These are phyloP conservation scores for Wallacemonas collosoma DNA, from an alignment of 208 protist species.

Conservation along the genomic window DNA sequence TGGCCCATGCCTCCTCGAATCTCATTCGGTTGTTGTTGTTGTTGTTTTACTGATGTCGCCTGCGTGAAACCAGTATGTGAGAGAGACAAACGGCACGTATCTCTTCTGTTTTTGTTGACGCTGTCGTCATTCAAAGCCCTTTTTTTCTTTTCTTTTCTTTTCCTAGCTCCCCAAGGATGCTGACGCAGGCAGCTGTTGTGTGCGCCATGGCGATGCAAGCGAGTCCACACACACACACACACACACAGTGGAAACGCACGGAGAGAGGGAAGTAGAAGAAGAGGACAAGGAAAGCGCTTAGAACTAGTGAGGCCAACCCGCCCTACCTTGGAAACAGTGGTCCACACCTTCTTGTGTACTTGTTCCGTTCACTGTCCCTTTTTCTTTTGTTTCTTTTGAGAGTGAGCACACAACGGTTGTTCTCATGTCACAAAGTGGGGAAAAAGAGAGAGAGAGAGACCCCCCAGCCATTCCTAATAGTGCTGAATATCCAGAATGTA, in stretches of 20 bases:
- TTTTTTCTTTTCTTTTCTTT: too few species aligned
- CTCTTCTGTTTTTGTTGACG: not conserved
- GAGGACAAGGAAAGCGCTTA: conserved; percentile 2
- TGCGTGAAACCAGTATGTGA: not conserved
- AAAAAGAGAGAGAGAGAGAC: conserved; percentile 9
- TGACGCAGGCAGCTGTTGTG: too few species aligned
- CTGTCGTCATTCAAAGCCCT: not conserved
- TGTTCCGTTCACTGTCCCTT: too few species aligned
- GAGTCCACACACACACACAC: not conserved
- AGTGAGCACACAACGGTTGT: not conserved
- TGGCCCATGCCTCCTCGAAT: too few species aligned
- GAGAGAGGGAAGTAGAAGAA: not conserved
- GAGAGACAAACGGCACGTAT: not conserved
- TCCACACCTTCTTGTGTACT: too few species aligned
- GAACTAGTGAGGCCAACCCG: too few species aligned
- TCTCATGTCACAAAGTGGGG: not conserved
- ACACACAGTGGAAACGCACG: not conserved
- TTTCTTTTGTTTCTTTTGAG: too few species aligned
- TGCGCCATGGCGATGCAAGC: too few species aligned
- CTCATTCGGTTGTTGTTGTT: not conserved
- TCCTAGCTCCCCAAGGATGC: too few species aligned
- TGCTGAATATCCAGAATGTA: conserved; percentile 81
- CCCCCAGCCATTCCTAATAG: conserved; percentile 35
- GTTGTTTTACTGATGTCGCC: not conserved
- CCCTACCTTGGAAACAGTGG: too few species aligned